Percentiles rank a stretch among this genome's conserved stretches.
These are phyloP conservation scores for Dalbergia cultrata DNA, from an alignment of 306 rosid species.

Conservation along the genomic window DNA sequence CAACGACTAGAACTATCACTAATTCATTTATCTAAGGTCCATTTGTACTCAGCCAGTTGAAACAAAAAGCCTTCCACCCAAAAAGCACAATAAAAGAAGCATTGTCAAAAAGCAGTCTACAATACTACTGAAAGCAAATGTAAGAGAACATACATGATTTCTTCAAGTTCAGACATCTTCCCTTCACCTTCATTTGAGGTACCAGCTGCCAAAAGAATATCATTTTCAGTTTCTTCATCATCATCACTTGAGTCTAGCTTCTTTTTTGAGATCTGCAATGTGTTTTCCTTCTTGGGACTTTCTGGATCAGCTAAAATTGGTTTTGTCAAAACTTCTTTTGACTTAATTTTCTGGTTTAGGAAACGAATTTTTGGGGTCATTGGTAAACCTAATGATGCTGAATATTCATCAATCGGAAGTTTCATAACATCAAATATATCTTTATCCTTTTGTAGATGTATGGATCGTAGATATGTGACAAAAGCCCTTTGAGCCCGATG, in stretches of 20 bases:
- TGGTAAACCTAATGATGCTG: constrained; percentile 89
- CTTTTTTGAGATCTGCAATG: constrained; percentile 48
- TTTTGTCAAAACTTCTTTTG: constrained; percentile 48
- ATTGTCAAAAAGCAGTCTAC: not conserved
- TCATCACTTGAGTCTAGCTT: constrained; percentile 58
- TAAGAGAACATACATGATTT: constrained; percentile 56
- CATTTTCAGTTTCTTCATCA: constrained; percentile 60
- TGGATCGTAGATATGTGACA: constrained; percentile 77
- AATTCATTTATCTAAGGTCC: not conserved
- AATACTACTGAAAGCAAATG: constrained; percentile 5
- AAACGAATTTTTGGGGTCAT: constrained; percentile 87
- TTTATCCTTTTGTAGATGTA: constrained; percentile 77
- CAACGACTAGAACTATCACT: constrained; percentile 5
- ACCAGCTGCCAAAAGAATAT: constrained; percentile 51
- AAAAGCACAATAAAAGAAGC: constrained; percentile 18
- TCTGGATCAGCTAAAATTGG: constrained; percentile 53
- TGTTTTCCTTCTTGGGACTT: constrained; percentile 51
- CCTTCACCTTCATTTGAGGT: constrained; percentile 46
- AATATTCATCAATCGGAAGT: constrained; percentile 74
- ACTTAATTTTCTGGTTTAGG: constrained; percentile 65
- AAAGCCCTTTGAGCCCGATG: constrained; percentile 81
- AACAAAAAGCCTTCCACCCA: not conserved
- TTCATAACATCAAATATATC: constrained; percentile 86
- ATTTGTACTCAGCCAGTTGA: constrained; percentile 20
- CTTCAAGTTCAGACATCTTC: constrained; percentile 54